phyloP scores from a whole-genome alignment of 139 green algal genomes.

The Eudorina sp. region DNA sequence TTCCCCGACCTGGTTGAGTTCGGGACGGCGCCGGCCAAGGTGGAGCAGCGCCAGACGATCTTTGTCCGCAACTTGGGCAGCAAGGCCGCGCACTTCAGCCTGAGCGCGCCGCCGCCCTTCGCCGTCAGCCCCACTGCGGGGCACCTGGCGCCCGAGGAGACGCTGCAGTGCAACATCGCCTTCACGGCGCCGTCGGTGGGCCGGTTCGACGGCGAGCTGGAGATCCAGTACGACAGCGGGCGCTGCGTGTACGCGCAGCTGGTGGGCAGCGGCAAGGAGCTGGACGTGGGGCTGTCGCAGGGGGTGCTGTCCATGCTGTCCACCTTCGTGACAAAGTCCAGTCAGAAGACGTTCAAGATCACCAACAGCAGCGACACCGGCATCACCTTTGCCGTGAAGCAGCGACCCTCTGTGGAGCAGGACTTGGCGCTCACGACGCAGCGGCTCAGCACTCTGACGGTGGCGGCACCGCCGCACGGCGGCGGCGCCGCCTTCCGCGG shows the following conservation, averaged over 20 bases:
- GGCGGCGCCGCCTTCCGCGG: not conserved
- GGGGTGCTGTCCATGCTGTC: slow-evolving; percentile 68
- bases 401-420: slow-evolving; percentile 44
- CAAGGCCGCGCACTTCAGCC: slow-evolving; percentile 69
- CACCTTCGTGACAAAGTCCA: slow-evolving; percentile 81
- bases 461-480: not conserved
- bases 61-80: slow-evolving; percentile 82
- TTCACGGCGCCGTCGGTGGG: slow-evolving; percentile 65
- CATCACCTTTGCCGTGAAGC: slow-evolving; percentile 65
- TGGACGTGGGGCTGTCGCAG: slow-evolving; percentile 72
- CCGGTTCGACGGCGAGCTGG: slow-evolving; percentile 68
- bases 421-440: slow-evolving; percentile 31
- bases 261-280: slow-evolving; percentile 63
- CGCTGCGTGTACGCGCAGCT: slow-evolving; percentile 59
- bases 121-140: slow-evolving; percentile 66
- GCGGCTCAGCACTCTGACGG: slow-evolving; percentile 3
- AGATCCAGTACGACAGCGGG: slow-evolving; percentile 73
- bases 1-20: slow-evolving; percentile 81
- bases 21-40: slow-evolving; percentile 56
- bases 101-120: slow-evolving; percentile 70
- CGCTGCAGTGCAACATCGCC: slow-evolving; percentile 64
- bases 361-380: slow-evolving; percentile 63
- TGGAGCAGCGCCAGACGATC: slow-evolving; percentile 58
- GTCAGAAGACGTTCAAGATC: slow-evolving; percentile 76
- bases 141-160: slow-evolving; percentile 73